Base-by-base conservation (phyloP, 352 stramenopile genomes). In the Pythium sukuiense region DNA sequence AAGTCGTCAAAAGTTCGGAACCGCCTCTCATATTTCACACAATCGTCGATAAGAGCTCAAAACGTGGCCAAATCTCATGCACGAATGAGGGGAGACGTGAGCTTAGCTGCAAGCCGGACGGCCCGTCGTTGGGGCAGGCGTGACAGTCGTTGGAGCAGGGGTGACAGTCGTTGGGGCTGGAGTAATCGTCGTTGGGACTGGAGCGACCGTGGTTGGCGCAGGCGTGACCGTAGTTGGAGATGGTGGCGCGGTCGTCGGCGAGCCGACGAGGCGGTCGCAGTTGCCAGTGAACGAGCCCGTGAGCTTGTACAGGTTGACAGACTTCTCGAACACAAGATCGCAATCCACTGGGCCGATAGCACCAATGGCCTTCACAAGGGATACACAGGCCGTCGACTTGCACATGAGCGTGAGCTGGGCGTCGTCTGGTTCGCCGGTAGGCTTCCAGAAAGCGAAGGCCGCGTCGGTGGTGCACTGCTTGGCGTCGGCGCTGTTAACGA, bases 391-490 rank as follows among this genome's bases (percentile, higher is more conserved):
- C 41, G 5, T 58, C 24, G 62, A 70, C 7, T 60, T 59, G 59
- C 72, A 76, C 72, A 79, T 79, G n/a, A 56, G 18, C 4, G 52
- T 46, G 41, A 73, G 66, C 61, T 77, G 61, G 12, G 55, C 63
- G 30, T 73, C 61, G 35, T 57, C 69, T 13, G 73, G 73, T 20
- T 75, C 45, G 20, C 62, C 49, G 0, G 70, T 75, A 7, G 73
- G 67, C 52, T 65, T 67, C 32, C 74, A 61, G 24, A 76, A 63
- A 46, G 56, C 74, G 65, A 73, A 81, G 37, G 67, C 68, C n/a
- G 74, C 74, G 53, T 69, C 69, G 37, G 57, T 63, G 27, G 49
- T 49, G 61, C 71, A 76, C 41, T 54, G 35, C 12, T 58, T 37
- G 41, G 18, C 14, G 29, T 30, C 18, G 3, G 16, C 16, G 13